Conservation (phyloP, 768 basidiomycete genomes). For the Termitomyces heimii region DNA sequence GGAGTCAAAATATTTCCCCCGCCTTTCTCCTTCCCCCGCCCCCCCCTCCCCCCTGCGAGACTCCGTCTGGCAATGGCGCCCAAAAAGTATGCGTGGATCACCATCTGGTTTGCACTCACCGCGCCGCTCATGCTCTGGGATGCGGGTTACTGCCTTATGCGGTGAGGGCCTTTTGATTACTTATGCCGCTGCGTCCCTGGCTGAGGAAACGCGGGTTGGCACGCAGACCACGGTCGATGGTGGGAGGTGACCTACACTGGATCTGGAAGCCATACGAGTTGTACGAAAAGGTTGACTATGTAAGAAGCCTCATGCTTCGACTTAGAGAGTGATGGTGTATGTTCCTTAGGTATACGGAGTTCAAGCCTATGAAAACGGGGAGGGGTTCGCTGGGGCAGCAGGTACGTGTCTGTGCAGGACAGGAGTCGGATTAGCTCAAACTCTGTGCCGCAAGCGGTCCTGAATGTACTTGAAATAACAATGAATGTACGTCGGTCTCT, state of each 20-base stretch:
- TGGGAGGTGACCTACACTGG: constrained; percentile 78
- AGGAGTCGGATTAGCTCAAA: not conserved
- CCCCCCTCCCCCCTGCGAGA: not conserved
- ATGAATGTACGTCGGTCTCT: constrained; percentile 40
- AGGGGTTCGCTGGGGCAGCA: constrained; percentile 76
- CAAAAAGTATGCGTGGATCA: constrained; percentile 39
- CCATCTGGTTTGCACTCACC: constrained; percentile 52
- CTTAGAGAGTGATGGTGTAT: constrained; percentile 1
- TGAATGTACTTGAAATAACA: constrained; percentile 69
- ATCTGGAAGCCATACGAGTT: constrained; percentile 72
- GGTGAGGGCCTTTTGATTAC: constrained; percentile 33
- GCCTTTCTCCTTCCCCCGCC: constrained; percentile 2
- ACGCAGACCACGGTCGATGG: constrained; percentile 35
- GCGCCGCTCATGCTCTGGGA: constrained; percentile 68
- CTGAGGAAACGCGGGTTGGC: not conserved
- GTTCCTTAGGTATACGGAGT: constrained; percentile 60
- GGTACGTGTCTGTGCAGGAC: constrained; percentile 27
- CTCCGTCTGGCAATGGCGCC: constrained; percentile 19
- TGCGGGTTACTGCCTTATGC: constrained; percentile 44
- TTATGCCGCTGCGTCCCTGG: constrained; percentile 14
- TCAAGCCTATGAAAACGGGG: constrained; percentile 50
- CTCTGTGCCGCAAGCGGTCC: constrained; percentile 39
- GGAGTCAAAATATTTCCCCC: constrained; percentile 9
- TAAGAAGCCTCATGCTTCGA: constrained; percentile 13
- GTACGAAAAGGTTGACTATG: constrained; percentile 50